Percentiles rank a stretch among this genome's conserved stretches.
phyloP scores from a whole-genome alignment of 177 flowering plant species.

The Vitis hybrid region DNA sequence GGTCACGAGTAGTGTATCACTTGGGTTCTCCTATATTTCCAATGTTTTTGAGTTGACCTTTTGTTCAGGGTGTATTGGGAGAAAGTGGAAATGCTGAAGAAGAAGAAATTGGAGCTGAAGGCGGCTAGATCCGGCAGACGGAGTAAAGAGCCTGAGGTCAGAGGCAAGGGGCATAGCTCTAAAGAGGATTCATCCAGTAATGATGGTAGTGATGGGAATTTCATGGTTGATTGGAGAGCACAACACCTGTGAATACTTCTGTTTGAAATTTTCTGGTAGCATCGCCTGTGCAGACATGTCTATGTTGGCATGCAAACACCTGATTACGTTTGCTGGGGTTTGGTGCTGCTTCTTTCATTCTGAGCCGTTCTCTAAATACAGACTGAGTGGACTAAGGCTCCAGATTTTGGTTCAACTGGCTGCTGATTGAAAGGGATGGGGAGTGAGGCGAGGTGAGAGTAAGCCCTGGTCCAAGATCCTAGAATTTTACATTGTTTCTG shows the following conservation, averaged over 20 bases:
- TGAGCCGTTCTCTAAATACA: no score
- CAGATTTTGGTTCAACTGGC: no score
- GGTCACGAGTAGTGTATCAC: background rate
- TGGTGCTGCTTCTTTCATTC: no score
- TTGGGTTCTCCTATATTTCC: background rate
- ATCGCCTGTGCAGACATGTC: no score
- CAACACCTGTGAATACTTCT: conserved; percentile 53
- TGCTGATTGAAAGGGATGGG: no score
- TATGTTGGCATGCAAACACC: no score
- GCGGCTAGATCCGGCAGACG: conserved; percentile 45
- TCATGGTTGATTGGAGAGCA: conserved; percentile 92
- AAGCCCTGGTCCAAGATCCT: no score
- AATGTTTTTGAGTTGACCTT: background rate
- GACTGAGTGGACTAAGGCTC: no score
- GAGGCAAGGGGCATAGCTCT: conserved; percentile 29
- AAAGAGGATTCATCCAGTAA: conserved; percentile 70
- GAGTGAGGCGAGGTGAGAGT: no score
- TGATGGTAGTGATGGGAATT: conserved; percentile 46
- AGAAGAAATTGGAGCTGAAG: conserved; percentile 60
- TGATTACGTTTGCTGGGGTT: no score
- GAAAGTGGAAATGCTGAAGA: conserved; percentile 69
- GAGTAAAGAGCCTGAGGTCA: conserved; percentile 20
- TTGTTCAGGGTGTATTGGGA: conserved; percentile 51
- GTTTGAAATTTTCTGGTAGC: no score
- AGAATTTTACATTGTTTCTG: no score